Evolutionary conservation across 805 yeast genomes (phyloP).

Genomic region (Metschnikowia shivogae): DNA sequence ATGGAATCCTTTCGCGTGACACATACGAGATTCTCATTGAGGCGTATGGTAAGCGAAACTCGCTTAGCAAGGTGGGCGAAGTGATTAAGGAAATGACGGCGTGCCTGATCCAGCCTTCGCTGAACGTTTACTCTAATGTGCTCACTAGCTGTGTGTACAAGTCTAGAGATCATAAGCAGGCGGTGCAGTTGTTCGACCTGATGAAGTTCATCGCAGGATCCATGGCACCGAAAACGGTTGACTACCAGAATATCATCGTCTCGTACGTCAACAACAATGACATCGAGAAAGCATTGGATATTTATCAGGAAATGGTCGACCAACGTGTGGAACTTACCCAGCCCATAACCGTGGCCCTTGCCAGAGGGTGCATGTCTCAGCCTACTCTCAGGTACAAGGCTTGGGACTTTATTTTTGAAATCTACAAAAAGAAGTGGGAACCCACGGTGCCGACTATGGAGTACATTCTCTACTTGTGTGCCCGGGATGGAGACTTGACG

Average conservation of each 20-base stretch:
- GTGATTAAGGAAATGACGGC: conserved; percentile 36
- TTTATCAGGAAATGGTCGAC: conserved; percentile 63
- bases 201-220: conserved; percentile 72
- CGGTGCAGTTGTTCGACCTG: conserved; percentile 71
- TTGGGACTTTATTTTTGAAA: conserved; percentile 74
- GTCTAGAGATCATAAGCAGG: conserved; percentile 50
- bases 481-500: conserved; percentile 72
- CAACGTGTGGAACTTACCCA: conserved; percentile 28
- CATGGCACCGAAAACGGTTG: conserved; percentile 61
- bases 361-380: conserved; percentile 63
- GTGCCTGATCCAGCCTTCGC: conserved; percentile 38
- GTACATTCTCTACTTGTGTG: conserved; percentile 71
- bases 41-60: conserved; percentile 40
- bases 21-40: conserved; percentile 44
- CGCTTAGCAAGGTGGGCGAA: conserved; percentile 37
- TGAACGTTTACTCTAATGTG: conserved; percentile 50
- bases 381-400: conserved; percentile 50
- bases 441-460: conserved; percentile 52
- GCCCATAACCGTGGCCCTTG: conserved; percentile 48
- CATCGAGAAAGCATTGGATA: conserved; percentile 70
- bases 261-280: conserved; percentile 59
- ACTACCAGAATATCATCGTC: conserved; percentile 70
- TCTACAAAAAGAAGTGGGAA: conserved; percentile 43
- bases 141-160: conserved; percentile 58
- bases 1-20: conserved; percentile 28